Evolutionary conservation across 2,329 filamentous ascomycete species (phyloP).

Genomic region (Seiridium cupressi): DNA sequence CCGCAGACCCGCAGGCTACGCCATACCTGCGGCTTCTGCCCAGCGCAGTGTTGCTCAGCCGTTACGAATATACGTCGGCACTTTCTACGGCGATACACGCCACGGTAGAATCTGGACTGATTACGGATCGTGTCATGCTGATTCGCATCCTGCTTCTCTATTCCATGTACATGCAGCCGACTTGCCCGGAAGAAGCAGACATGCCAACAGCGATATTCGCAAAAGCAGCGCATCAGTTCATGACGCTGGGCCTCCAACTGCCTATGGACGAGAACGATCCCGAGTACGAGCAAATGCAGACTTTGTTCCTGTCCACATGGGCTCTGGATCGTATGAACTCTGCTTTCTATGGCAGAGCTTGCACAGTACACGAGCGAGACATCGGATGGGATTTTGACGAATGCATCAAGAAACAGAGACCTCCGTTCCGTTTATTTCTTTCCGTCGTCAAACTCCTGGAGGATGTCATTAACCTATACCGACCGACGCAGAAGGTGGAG

Average conservation of each 20-base stretch:
- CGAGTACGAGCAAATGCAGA: constrained; percentile 39
- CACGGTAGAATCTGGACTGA: constrained; percentile 51
- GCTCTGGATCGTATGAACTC: constrained; percentile 59
- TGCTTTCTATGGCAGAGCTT: constrained; percentile 58
- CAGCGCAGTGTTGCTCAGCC: constrained; percentile 34
- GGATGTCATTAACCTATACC: constrained; percentile 58
- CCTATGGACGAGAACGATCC: constrained; percentile 25
- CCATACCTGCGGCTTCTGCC: constrained; percentile 43
- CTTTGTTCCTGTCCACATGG: constrained; percentile 58
- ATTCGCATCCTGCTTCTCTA: constrained; percentile 53
- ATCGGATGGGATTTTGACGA: constrained; percentile 51
- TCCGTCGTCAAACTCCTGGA: constrained; percentile 55
- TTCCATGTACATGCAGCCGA: constrained; percentile 59
- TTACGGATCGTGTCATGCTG: constrained; percentile 52
- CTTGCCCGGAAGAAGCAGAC: constrained; percentile 51
- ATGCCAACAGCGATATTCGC: constrained; percentile 51
- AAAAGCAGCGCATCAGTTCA: constrained; percentile 55
- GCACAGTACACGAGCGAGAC: constrained; percentile 60
- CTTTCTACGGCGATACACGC: constrained; percentile 48
- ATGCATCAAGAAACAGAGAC: constrained; percentile 48
- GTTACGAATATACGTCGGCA: constrained; percentile 46
- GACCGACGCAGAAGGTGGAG: constrained; percentile 48
- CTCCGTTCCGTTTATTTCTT: constrained; percentile 57
- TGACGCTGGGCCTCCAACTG: constrained; percentile 57
- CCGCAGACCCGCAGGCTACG: constrained; percentile 44